Percentiles rank a stretch among this genome's conserved stretches.
Evolutionary conservation across 2,329 filamentous ascomycete genomes (phyloP).

Genomic region (Neopestalotiopsis rosae): DNA sequence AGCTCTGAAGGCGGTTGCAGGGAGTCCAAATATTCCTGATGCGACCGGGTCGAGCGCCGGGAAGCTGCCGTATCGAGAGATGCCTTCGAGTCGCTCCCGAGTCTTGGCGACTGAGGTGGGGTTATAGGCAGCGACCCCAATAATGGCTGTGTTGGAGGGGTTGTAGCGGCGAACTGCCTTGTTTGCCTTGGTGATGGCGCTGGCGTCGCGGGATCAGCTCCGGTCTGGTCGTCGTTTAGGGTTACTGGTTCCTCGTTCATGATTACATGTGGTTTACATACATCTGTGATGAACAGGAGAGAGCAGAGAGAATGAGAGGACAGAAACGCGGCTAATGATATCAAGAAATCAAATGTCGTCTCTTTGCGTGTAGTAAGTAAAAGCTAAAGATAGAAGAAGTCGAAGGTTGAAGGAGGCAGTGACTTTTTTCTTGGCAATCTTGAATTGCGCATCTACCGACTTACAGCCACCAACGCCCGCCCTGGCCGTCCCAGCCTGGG

Average conservation of each 20-base stretch:
- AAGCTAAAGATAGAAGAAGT: constrained; percentile 8
- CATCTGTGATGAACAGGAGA: neutral
- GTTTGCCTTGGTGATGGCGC: constrained; percentile 20
- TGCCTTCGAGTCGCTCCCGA: constrained; percentile 24
- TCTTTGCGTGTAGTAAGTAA: neutral
- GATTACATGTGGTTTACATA: neutral
- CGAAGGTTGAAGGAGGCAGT: neutral
- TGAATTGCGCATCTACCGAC: constrained; percentile 9
- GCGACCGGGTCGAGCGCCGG: constrained; percentile 31
- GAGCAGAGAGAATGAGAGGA: neutral
- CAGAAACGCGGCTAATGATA: neutral
- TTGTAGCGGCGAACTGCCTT: constrained; percentile 17
- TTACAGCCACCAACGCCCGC: neutral
- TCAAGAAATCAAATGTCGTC: neutral
- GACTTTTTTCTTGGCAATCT: constrained; percentile 4
- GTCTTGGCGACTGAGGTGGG: constrained; percentile 28
- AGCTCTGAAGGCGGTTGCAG: constrained; percentile 51
- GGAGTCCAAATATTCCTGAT: constrained; percentile 55
- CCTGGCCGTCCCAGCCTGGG: neutral
- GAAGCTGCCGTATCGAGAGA: constrained; percentile 30
- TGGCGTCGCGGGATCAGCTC: constrained; percentile 17
- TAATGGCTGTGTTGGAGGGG: constrained; percentile 21
- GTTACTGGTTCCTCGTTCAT: constrained; percentile 21
- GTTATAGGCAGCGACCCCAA: constrained; percentile 27
- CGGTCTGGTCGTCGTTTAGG: constrained; percentile 13